phyloP scores from a whole-genome alignment of 768 basidiomycete species.

The Trametes elegans region DNA sequence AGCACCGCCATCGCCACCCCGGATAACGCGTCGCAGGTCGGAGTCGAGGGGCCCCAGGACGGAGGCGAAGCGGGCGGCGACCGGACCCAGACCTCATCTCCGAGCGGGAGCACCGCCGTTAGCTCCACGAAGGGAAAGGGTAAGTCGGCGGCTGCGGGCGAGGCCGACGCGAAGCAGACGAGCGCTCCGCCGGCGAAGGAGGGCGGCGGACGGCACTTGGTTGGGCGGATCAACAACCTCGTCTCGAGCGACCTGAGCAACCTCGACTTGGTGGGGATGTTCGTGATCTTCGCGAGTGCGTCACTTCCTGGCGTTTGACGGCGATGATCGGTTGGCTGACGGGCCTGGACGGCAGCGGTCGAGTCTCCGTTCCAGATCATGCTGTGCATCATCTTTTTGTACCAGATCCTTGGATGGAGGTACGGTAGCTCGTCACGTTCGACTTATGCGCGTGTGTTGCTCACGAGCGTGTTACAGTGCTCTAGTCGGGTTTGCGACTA shows the following conservation, averaged over 20 bases:
- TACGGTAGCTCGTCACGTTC: slow-evolving; percentile 24
- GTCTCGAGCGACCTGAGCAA: slow-evolving; percentile 61
- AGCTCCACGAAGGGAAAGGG: slow-evolving; percentile 2
- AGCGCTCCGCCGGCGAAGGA: slow-evolving; percentile 7
- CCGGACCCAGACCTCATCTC: neutral
- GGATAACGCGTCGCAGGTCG: neutral
- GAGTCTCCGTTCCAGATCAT: neutral
- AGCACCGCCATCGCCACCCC: neutral
- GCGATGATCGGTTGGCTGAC: slow-evolving; percentile 5
- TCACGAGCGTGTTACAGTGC: slow-evolving; percentile 4
- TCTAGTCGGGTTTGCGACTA: slow-evolving; percentile 39
- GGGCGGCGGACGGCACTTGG: slow-evolving; percentile 43
- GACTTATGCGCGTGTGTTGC: slow-evolving; percentile 29
- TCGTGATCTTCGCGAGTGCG: slow-evolving; percentile 21
- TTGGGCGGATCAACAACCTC: slow-evolving; percentile 77
- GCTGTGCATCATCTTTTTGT: slow-evolving; percentile 39
- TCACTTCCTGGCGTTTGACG: slow-evolving; percentile 19
- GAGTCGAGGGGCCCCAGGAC: neutral
- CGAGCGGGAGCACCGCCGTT: slow-evolving; percentile 7
- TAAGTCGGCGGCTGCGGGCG: neutral
- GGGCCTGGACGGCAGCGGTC: slow-evolving; percentile 25
- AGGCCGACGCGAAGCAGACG: neutral
- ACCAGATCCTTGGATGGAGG: slow-evolving; percentile 47
- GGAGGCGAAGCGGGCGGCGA: slow-evolving; percentile 9
- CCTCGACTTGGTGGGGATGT: slow-evolving; percentile 21